Evolutionary conservation across 768 basidiomycete genomes (phyloP), one percentile per base, ranked within the genome.

Genomic region (Serendipita sp.): DNA sequence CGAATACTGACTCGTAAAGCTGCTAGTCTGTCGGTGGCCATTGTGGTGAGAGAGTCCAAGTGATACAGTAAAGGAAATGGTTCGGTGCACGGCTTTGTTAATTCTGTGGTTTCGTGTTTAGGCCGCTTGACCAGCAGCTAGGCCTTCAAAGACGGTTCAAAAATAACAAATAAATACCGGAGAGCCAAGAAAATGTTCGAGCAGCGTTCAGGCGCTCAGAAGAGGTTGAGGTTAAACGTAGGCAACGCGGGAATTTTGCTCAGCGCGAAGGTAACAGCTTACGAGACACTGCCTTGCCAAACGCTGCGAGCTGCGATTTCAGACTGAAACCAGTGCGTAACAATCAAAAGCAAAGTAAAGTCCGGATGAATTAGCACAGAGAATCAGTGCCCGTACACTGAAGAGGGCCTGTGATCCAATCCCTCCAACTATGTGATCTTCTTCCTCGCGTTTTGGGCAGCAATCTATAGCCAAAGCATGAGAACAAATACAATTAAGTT

Each of bases 21-120:
- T 16, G 66, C 66, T 27, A 66, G 53, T 63, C 65, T 66, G 60
- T 67, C 65, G 33, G 65, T 63, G 11, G 65, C 62, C 66, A 67
- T 66, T 60, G 55, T 60, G 55, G 11, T 11, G 34, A 6, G 40
- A 40, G 6, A 40, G 40, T 18, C 23, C 8, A n/a, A 34, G 18
- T 11, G 55, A 34, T 5, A 37, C n/a, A 8, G 34, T 23, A 34
- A 60, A 52, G 48, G 55, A 27, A 60, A 60, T 27, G 55, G 55
- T n/a, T 60, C 40, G 40, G 48, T 52, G 48, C 31, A 52, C 48
- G 48, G 48, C 40, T 40, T 40, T 40, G 40, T 40, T 6, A 5
- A 13, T 5, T 40, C 40, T 40, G 40, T 13, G 40, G 40, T 40
- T 40, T 40, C 13, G 40, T 40, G 40, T 40, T 40, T 40, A 40